Conservation (phyloP, 225 moss, liverwort and hornwort species). For the Antitrichia curtipendula region DNA sequence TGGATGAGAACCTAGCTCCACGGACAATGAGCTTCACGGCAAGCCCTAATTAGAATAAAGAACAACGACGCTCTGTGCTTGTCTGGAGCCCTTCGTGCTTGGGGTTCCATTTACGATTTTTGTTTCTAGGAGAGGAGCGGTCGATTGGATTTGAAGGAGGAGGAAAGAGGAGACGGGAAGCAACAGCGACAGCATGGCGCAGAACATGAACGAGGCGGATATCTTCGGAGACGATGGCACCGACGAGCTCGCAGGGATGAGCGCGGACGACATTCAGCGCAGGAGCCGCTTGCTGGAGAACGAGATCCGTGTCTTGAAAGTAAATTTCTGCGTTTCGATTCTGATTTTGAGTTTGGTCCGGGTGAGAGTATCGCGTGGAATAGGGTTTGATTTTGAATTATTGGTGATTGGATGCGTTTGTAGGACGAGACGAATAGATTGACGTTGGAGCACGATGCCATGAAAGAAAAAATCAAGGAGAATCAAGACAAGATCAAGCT, state of each 20-base stretch:
- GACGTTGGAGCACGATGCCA: slow-evolving; percentile 65
- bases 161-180: not conserved
- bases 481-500: slow-evolving; percentile 97
- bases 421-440: slow-evolving; percentile 76
- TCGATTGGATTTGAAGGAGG: not conserved
- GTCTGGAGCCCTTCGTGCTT: not conserved
- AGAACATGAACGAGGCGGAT: slow-evolving; percentile 59
- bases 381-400: not conserved
- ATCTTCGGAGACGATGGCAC: slow-evolving; percentile 73
- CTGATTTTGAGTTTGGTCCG: not conserved
- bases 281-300: slow-evolving; percentile 79
- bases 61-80: not conserved
- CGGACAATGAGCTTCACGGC: not conserved
- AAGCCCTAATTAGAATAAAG: not conserved
- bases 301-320: slow-evolving; percentile 78
- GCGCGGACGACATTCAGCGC: slow-evolving; percentile 58
- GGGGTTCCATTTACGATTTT: not conserved
- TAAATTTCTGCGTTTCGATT: not conserved
- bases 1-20: not conserved
- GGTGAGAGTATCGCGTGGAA: not conserved
- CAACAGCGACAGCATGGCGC: not conserved
- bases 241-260: slow-evolving; percentile 84
- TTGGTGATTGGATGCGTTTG: not conserved
- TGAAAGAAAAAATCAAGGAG: slow-evolving; percentile 88
- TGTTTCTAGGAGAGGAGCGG: not conserved